Conservation (phyloP, 2,329 filamentous ascomycete species). For the Cercospora zeae-maydis region DNA sequence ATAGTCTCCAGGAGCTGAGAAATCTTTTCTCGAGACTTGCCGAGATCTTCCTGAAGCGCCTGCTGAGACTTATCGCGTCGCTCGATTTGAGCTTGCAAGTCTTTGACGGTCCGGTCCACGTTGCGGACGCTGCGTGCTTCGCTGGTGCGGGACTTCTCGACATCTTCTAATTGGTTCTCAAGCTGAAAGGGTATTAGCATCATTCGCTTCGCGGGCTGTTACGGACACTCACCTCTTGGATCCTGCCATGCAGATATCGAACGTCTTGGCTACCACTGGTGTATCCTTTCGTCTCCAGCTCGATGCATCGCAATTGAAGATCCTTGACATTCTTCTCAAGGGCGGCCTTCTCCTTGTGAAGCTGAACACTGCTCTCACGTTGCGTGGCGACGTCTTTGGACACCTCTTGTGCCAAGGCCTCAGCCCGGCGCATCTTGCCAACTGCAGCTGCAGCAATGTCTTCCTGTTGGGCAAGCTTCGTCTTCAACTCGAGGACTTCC, state of each 20-base stretch:
- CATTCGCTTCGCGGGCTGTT: background rate
- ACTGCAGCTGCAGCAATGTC: constrained; percentile 88
- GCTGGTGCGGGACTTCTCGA: constrained; percentile 73
- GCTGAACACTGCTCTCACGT: constrained; percentile 72
- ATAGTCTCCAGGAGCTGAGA: constrained; percentile 86
- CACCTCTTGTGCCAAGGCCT: constrained; percentile 80
- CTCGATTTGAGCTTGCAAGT: constrained; percentile 86
- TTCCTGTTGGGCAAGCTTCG: constrained; percentile 83
- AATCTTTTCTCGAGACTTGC: constrained; percentile 82
- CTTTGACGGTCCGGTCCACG: constrained; percentile 89
- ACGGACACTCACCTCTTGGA: constrained; percentile 74
- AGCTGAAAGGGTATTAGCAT: constrained; percentile 32
- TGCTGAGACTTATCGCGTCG: constrained; percentile 83
- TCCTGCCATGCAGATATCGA: constrained; percentile 86
- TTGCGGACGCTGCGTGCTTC: constrained; percentile 86
- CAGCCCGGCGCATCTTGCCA: constrained; percentile 94
- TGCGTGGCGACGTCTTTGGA: constrained; percentile 89
- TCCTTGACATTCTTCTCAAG: constrained; percentile 90
- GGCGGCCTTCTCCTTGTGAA: constrained; percentile 85
- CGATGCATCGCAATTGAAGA: constrained; percentile 81
- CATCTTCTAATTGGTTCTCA: constrained; percentile 70
- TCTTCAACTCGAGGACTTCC: constrained; percentile 84
- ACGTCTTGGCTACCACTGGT: constrained; percentile 92
- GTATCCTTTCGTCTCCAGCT: constrained; percentile 95
- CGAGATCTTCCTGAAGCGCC: constrained; percentile 77